Evolutionary conservation across 768 basidiomycete genomes (phyloP).

Genomic region (Lactarius evosmus): DNA sequence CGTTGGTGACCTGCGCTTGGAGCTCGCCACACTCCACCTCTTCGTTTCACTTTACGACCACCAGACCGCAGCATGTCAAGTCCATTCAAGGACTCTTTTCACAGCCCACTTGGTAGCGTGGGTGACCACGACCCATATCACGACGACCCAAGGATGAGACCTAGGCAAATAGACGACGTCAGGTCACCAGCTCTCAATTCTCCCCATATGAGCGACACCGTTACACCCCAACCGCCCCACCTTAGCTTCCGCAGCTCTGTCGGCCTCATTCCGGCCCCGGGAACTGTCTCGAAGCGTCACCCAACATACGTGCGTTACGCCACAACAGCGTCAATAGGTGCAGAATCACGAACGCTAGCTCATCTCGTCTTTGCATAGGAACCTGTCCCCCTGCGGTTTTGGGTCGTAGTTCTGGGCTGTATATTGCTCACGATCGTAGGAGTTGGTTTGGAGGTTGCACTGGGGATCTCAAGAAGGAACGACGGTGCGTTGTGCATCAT

Average conservation of each 20-base stretch:
- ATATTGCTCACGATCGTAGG: not conserved
- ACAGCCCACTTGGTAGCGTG: not conserved
- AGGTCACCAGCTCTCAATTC: not conserved
- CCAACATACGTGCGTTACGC: conserved; percentile 16
- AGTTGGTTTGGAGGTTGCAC: conserved; percentile 20
- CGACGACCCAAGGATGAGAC: not conserved
- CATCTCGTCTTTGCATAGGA: conserved; percentile 13
- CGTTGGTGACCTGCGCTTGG: not conserved
- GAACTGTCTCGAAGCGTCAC: conserved; percentile 11
- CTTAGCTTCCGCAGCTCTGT: conserved; percentile 15
- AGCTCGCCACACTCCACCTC: not conserved
- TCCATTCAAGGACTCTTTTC: too few species aligned
- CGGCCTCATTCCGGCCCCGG: conserved; percentile 15
- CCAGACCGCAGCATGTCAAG: not conserved
- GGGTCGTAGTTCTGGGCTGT: conserved; percentile 11
- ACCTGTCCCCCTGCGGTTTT: conserved; percentile 4
- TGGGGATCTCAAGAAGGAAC: conserved; percentile 9
- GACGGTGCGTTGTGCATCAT: conserved; percentile 9
- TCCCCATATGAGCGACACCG: not conserved
- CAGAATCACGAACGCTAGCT: too few species aligned
- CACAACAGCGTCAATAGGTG: not conserved
- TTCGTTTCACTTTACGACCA: not conserved
- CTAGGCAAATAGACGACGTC: not conserved
- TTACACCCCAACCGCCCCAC: not conserved
- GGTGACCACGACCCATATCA: not conserved